These are phyloP conservation scores for Zygosaccharomyces pseudobailii DNA, from an alignment of 1,139 yeast genomes.

Conservation along the genomic window DNA sequence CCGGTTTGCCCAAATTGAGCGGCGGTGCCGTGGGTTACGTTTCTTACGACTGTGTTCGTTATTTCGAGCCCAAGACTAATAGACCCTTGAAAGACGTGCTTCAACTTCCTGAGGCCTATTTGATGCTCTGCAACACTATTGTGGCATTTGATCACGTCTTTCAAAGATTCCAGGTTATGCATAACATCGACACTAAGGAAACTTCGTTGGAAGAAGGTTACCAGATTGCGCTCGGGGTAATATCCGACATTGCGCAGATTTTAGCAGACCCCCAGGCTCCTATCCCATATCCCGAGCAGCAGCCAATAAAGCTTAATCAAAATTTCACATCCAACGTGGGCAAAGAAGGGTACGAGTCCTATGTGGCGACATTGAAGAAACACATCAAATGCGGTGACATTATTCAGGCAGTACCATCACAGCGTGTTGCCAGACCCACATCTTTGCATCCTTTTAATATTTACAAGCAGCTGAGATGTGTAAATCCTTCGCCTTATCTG, in stretches of 20 bases:
- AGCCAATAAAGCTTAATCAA: constrained; percentile 58
- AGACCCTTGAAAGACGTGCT: constrained; percentile 71
- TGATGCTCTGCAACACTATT: constrained; percentile 86
- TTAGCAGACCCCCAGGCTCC: constrained; percentile 37
- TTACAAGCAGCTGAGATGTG: constrained; percentile 88
- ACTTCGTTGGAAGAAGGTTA: constrained; percentile 48
- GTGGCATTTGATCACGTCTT: constrained; percentile 92
- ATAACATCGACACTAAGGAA: constrained; percentile 53
- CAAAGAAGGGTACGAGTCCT: constrained; percentile 82
- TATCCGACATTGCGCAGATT: constrained; percentile 50
- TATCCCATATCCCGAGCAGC: constrained; percentile 59
- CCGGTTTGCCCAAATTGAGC: constrained; percentile 77
- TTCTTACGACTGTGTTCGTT: constrained; percentile 92
- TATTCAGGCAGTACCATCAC: constrained; percentile 97
- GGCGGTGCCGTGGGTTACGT: constrained; percentile 98
- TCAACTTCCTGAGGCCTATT: constrained; percentile 81
- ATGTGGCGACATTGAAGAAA: constrained; percentile 66
- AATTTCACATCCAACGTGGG: constrained; percentile 84
- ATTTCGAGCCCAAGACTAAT: constrained; percentile 87
- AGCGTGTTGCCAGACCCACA: constrained; percentile 92
- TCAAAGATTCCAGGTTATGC: constrained; percentile 85
- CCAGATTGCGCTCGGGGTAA: constrained; percentile 50
- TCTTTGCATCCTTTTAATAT: constrained; percentile 93
- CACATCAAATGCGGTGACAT: constrained; percentile 90
- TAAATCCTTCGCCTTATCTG: constrained; percentile 94